A percentile compares a stretch with the other conserved stretches of the same genome.
phyloP scores from a whole-genome alignment of 164 flowering plant genomes.

The Annona squamosa region DNA sequence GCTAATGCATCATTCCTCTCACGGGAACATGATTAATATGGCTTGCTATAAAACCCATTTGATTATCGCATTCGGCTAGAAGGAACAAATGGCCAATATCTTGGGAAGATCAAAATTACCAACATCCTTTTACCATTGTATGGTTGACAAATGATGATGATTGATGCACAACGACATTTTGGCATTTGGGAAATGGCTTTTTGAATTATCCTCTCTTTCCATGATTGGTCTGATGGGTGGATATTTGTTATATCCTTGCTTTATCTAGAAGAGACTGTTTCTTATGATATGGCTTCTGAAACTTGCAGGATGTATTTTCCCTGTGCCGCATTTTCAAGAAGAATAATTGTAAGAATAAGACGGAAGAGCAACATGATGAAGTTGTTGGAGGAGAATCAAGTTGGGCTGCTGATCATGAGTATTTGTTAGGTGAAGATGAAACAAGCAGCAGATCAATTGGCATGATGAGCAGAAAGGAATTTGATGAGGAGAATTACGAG shows the following conservation, averaged over 20 bases:
- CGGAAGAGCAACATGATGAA: neutral
- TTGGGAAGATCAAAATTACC: too few species aligned
- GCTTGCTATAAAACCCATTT: too few species aligned
- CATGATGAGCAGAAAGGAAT: neutral
- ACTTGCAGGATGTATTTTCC: conserved; percentile 25
- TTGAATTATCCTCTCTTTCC: neutral
- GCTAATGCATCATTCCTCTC: too few species aligned
- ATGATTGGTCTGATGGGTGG: neutral
- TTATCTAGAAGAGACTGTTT: neutral
- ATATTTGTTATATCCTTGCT: neutral
- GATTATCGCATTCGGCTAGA: too few species aligned
- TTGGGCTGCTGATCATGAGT: neutral
- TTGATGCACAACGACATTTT: neutral
- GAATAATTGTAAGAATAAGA: conserved; percentile 5
- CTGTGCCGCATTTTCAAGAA: conserved; percentile 25
- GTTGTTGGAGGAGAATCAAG: neutral
- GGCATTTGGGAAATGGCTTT: neutral
- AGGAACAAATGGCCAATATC: too few species aligned
- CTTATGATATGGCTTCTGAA: neutral
- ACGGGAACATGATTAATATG: too few species aligned
- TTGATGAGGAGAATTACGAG: neutral
- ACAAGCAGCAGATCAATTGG: neutral
- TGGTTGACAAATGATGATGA: neutral
- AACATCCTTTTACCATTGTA: neutral
- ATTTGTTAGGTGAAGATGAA: neutral